Evolutionary conservation across 371 early-diverging fungal genomes (phyloP).

Genomic region (Mortierella sp.): DNA sequence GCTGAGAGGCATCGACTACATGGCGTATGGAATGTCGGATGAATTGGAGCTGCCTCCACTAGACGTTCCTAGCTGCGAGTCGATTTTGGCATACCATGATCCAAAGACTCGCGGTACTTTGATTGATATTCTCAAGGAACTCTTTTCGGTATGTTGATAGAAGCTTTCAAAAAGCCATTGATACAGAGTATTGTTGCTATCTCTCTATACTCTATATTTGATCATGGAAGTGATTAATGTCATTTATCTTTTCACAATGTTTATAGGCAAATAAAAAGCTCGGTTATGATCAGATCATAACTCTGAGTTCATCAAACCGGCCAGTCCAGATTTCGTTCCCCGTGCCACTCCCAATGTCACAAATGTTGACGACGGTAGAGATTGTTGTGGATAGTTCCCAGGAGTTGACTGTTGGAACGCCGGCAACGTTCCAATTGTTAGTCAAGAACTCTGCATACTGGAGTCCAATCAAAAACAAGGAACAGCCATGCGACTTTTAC

Average conservation of each 20-base stretch:
- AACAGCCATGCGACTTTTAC: slow-evolving; percentile 59
- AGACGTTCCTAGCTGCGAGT: slow-evolving; percentile 68
- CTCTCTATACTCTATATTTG: too few species aligned
- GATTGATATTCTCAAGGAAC: slow-evolving; percentile 38
- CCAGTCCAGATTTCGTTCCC: slow-evolving; percentile 65
- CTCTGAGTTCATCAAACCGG: slow-evolving; percentile 20
- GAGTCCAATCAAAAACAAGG: slow-evolving; percentile 57
- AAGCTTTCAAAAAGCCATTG: neutral
- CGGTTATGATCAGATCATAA: slow-evolving; percentile 49
- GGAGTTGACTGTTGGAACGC: slow-evolving; percentile 66
- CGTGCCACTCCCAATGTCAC: slow-evolving; percentile 38
- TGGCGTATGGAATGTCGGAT: slow-evolving; percentile 72
- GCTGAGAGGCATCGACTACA: slow-evolving; percentile 66
- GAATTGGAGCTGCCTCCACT: slow-evolving; percentile 71
- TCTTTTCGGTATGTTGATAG: slow-evolving; percentile 36
- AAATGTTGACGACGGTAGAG: slow-evolving; percentile 72
- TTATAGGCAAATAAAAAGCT: slow-evolving; percentile 35
- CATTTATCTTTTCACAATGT: neutral
- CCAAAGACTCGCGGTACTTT: slow-evolving; percentile 48
- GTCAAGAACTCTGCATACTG: slow-evolving; percentile 75
- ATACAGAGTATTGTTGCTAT: neutral
- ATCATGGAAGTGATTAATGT: too few species aligned
- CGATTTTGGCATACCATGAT: slow-evolving; percentile 68
- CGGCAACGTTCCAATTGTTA: slow-evolving; percentile 65
- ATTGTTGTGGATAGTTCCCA: slow-evolving; percentile 60